Evolutionary conservation across 768 basidiomycete genomes (phyloP), one percentile per base, ranked within the genome.

Genomic region (Pholiota conissans): DNA sequence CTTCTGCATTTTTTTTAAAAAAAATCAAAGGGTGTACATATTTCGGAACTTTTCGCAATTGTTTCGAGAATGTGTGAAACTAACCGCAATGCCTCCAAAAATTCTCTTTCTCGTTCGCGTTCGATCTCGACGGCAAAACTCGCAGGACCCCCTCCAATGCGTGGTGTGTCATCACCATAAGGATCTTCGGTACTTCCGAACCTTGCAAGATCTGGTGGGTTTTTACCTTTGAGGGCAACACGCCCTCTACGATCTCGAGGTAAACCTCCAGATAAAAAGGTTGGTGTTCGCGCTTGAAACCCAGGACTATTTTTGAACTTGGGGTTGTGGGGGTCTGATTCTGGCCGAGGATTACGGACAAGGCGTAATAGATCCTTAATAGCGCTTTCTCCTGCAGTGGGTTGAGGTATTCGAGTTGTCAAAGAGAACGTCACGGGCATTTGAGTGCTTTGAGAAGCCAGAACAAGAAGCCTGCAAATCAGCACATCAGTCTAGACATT

Each of bases 201-300:
- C 32, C 55, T 67, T 9, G 68, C 67, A 3, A 73, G 71, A 40
- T 73, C 72, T 5, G 64, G 65, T 13, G 69, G 65, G 20, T 67
- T 68, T 60, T 69, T 71, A 6, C 69, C 71, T 63, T 84, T 83
- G 58, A 79, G 77, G 18, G 84, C 89, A 56, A 93, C 86, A 20
- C 91, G 82, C 10, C 91, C 91, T 32, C 91, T 78, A 22, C 91
- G 78, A 68, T 93, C 92, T 51, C 91, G 81, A 22, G 92, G 91
- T 10, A 82, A 73, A 6, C 85, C 87, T 2, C 84, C 88, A 5
- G 86, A 85, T 24, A 91, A 74, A 74, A 93, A 92, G 45, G 82
- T 87, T 0, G 87, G 86, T 0, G 86, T 77, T 60, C 78, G 79
- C 29, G 73, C 61, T 49, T 65, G 68, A 29, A 61, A 68, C 10